These are phyloP conservation scores for Neurospora sp. DNA, from an alignment of 495 filamentous ascomycete genomes.

Conservation along the genomic window DNA sequence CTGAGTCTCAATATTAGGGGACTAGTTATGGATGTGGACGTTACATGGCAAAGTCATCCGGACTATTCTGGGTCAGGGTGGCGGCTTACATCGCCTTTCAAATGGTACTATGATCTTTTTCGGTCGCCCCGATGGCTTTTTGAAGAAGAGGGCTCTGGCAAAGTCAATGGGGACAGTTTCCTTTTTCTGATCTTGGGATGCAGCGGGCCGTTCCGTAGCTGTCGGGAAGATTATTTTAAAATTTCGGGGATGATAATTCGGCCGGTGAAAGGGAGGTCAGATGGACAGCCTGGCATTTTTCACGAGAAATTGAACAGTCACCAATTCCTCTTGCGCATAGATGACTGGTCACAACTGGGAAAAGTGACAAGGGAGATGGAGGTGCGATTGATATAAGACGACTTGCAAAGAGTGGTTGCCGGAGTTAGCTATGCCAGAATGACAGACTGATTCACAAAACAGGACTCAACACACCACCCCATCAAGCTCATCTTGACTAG, in stretches of 20 bases:
- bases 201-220: neutral
- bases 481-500: too few species aligned
- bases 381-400: neutral
- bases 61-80: too few species aligned
- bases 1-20: neutral
- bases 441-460: too few species aligned
- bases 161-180: neutral
- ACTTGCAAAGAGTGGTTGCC: neutral
- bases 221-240: too few species aligned
- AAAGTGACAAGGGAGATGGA: neutral
- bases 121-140: neutral
- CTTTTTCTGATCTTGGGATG: neutral
- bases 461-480: too few species aligned
- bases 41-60: too few species aligned
- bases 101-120: neutral
- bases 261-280: neutral
- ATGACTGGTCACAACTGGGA: too few species aligned
- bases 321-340: accelerated
- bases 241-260: neutral
- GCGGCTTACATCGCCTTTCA: neutral
- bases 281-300: neutral
- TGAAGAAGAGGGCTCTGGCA: neutral
- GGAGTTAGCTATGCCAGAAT: too few species aligned
- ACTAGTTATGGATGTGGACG: neutral
- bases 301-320: neutral